phyloP scores from a whole-genome alignment of 371 early-diverging fungal genomes.

The Vittaforma corneae region DNA sequence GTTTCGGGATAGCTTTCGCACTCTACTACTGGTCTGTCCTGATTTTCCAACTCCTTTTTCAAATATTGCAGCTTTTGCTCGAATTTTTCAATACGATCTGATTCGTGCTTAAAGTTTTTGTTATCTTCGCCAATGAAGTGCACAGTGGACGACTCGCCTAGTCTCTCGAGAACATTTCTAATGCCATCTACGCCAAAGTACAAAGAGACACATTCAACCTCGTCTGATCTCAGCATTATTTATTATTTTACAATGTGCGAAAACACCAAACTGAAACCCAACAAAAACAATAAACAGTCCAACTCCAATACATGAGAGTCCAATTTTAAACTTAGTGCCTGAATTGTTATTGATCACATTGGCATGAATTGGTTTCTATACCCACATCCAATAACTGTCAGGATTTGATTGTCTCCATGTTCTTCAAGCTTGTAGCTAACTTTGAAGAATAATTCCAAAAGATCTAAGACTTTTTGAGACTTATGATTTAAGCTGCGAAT shows the following conservation, averaged over 20 bases:
- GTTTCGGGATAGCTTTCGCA: not conserved
- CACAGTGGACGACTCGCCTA: slow-evolving; percentile 47
- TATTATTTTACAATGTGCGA: too few relatives aligned
- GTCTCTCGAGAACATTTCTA: slow-evolving; percentile 43
- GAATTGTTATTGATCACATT: not conserved
- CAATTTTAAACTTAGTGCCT: too few relatives aligned
- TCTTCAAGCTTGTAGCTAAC: slow-evolving; percentile 9
- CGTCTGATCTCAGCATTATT: slow-evolving; percentile 58
- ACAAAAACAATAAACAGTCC: too few relatives aligned
- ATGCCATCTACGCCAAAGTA: slow-evolving; percentile 53
- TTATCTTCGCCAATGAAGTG: slow-evolving; percentile 51
- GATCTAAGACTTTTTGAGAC: not conserved
- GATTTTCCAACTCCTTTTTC: slow-evolving; percentile 19
- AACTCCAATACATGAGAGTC: too few relatives aligned
- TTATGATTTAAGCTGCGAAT: slow-evolving; percentile 9
- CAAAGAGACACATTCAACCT: slow-evolving; percentile 47
- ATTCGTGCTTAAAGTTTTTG: slow-evolving; percentile 32
- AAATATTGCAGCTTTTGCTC: slow-evolving; percentile 38
- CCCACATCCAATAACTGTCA: slow-evolving; percentile 18
- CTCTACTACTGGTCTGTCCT: slow-evolving; percentile 10
- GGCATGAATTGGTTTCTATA: not conserved
- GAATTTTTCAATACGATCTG: slow-evolving; percentile 46
- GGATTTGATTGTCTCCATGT: not conserved
- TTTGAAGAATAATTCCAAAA: slow-evolving; percentile 4
- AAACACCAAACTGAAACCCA: too few relatives aligned